Evolutionary conservation across 1,139 yeast genomes (phyloP).

Genomic region (Saccharomyces hybrid): DNA sequence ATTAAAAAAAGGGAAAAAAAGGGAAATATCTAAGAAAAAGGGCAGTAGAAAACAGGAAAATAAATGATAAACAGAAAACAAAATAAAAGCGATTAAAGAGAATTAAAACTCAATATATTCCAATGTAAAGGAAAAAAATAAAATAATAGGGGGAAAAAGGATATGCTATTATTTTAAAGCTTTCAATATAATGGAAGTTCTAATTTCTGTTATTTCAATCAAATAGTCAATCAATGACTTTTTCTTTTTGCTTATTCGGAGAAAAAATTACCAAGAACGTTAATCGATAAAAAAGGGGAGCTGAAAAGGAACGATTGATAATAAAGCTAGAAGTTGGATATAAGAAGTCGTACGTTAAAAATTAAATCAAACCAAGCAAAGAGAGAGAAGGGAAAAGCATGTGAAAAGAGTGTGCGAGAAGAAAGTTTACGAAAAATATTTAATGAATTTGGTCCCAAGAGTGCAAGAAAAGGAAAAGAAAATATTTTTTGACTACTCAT

Average conservation of each 20-base stretch:
- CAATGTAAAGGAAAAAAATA: neutral
- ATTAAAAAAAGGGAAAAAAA: neutral
- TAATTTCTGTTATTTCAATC: neutral
- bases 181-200: neutral
- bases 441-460: neutral
- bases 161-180: neutral
- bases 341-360: neutral
- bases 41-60: neutral
- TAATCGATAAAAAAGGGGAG: neutral
- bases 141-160: neutral
- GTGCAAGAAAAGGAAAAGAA: neutral
- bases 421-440: neutral
- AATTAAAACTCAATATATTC: neutral
- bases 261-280: neutral
- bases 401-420: neutral
- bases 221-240: conserved; percentile 1
- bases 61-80: neutral
- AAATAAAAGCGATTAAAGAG: neutral
- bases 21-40: neutral
- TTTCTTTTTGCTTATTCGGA: neutral
- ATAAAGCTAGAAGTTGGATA: neutral
- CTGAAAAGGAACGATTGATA: neutral
- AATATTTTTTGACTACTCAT: neutral
- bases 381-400: neutral
- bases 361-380: neutral